Percentiles rank a stretch among this genome's conserved stretches.
phyloP scores from a whole-genome alignment of 148 eudicot genomes.

The Drosera capensis region DNA sequence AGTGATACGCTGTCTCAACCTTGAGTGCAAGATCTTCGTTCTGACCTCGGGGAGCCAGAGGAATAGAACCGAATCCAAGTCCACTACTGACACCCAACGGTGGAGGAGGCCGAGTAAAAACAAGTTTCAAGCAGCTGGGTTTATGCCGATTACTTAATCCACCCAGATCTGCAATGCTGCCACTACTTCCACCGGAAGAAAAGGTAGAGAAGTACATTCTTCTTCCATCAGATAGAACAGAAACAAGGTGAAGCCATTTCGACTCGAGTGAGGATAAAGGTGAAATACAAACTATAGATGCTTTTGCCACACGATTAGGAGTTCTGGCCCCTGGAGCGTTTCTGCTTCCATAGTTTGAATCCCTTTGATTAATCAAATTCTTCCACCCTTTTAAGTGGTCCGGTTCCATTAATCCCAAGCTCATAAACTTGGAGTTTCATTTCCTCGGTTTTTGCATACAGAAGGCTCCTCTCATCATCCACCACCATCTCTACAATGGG shows the following conservation, averaged over 20 bases:
- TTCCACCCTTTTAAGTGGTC: conserved; percentile 79
- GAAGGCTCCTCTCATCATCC: conserved; percentile 81
- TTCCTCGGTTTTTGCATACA: conserved; percentile 92
- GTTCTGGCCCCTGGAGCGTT: conserved; percentile 54
- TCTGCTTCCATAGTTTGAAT: conserved; percentile 50
- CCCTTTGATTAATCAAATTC: conserved; percentile 77
- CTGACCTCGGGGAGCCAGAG: conserved; percentile 75
- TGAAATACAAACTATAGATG: conserved; percentile 70
- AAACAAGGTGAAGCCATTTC: conserved; percentile 87
- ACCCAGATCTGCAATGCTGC: conserved; percentile 43
- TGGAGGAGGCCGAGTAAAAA: conserved; percentile 81
- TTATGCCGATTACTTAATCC: conserved; percentile 39
- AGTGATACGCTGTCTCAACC: conserved; percentile 70
- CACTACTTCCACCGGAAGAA: conserved; percentile 45
- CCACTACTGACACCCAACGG: conserved; percentile 78
- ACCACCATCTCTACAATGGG: conserved; percentile 90
- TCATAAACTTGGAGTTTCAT: conserved; percentile 87
- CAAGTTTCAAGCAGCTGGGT: conserved; percentile 82
- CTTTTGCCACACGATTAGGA: conserved; percentile 45
- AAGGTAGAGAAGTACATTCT: conserved; percentile 87
- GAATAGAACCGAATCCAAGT: conserved; percentile 58
- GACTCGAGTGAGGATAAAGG: conserved; percentile 85
- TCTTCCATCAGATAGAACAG: conserved; percentile 92
- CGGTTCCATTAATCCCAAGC: conserved; percentile 61
- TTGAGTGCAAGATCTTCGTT: conserved; percentile 74